Evolutionary conservation across 108 stramenopile species (phyloP).

Genomic region (Skeletonema marinoi): DNA sequence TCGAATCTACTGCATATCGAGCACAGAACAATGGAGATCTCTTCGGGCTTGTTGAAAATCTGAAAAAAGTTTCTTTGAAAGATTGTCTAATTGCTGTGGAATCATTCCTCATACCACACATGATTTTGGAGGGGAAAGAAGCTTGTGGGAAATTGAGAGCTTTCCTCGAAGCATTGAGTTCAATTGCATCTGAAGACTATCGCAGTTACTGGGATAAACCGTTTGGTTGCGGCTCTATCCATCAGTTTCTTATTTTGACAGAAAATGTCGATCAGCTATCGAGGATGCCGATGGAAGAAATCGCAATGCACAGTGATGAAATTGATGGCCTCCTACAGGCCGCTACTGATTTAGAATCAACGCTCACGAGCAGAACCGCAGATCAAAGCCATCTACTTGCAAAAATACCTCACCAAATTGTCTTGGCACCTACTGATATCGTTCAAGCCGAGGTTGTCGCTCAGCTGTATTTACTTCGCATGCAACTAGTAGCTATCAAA

Average conservation of each 20-base stretch:
- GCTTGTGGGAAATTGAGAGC: constrained; percentile 13
- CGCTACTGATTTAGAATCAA: constrained; percentile 20
- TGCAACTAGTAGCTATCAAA: constrained; percentile 31
- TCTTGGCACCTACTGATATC: constrained; percentile 12
- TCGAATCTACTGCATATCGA: constrained; percentile 59
- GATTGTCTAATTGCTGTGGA: constrained; percentile 52
- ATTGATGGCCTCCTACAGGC: constrained; percentile 28
- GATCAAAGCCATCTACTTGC: constrained; percentile 4
- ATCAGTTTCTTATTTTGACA: constrained; percentile 25
- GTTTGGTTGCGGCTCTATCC: constrained; percentile 23
- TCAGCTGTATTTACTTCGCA: constrained; percentile 21
- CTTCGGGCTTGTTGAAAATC: constrained; percentile 49
- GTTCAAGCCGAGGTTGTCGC: constrained; percentile 17
- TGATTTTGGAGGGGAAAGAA: constrained; percentile 56
- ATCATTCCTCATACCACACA: constrained; percentile 57
- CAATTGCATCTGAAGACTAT: constrained; percentile 14
- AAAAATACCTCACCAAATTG: constrained; percentile 14
- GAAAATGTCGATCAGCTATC: constrained; percentile 27
- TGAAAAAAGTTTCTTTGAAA: constrained; percentile 32
- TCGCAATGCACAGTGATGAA: constrained; percentile 18
- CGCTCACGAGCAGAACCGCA: not conserved
- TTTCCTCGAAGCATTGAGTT: constrained; percentile 23
- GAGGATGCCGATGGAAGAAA: constrained; percentile 1
- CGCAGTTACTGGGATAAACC: constrained; percentile 24
- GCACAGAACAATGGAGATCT: constrained; percentile 46